Evolutionary conservation across 1,139 yeast genomes (phyloP).

Genomic region (Candida sojae): DNA sequence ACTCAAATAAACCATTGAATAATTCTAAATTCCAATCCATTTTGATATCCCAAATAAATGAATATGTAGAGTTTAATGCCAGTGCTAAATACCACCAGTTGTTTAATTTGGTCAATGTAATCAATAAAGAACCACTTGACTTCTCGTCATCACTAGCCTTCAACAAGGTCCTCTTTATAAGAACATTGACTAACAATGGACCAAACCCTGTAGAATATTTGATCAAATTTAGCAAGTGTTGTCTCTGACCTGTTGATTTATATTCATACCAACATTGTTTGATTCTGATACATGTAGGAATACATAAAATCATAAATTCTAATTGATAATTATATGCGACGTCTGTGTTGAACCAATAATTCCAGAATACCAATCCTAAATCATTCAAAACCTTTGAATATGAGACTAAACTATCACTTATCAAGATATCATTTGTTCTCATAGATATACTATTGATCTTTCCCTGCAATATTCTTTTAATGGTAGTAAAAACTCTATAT

Average conservation of each 20-base stretch:
- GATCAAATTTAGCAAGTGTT: constrained; percentile 67
- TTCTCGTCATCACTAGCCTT: constrained; percentile 8
- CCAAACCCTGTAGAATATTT: constrained; percentile 71
- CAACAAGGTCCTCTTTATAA: constrained; percentile 29
- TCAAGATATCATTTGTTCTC: constrained; percentile 76
- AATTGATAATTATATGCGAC: constrained; percentile 31
- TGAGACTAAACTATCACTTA: constrained; percentile 82
- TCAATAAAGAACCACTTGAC: constrained; percentile 14
- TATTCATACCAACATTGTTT: constrained; percentile 81
- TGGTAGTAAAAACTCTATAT: constrained; percentile 45
- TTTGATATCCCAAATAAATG: constrained; percentile 84
- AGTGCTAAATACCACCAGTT: constrained; percentile 55
- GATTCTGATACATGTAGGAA: constrained; percentile 74
- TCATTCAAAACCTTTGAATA: constrained; percentile 77
- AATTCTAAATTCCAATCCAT: constrained; percentile 87
- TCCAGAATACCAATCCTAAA: constrained; percentile 49
- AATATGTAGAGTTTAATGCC: constrained; percentile 68
- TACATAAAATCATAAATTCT: constrained; percentile 51
- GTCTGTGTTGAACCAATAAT: constrained; percentile 27
- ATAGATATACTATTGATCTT: constrained; percentile 52
- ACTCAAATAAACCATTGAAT: constrained; percentile 29
- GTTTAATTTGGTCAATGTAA: constrained; percentile 16
- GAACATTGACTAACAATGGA: constrained; percentile 56
- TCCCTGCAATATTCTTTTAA: constrained; percentile 57
- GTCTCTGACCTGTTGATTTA: constrained; percentile 44